These are phyloP conservation scores for Metschnikowia amazonensis DNA, from an alignment of 805 yeast species.

Conservation along the genomic window DNA sequence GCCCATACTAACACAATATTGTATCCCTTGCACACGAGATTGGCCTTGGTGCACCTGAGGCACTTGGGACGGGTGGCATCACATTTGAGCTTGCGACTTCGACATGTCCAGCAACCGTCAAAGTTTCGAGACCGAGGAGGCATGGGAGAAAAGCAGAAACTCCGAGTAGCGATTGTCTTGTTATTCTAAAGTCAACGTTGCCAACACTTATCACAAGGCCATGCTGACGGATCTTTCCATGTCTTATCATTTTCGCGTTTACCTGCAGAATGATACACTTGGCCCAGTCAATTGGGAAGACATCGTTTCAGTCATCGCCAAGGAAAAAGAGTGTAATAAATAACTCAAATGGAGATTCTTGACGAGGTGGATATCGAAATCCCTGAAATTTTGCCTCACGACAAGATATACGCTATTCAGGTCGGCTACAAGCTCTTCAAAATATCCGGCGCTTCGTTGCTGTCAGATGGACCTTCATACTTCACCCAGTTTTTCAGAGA, in stretches of 20 bases:
- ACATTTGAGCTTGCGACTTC: conserved; percentile 51
- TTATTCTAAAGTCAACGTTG: not conserved
- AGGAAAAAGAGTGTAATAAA: not conserved
- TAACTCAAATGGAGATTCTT: conserved; percentile 7
- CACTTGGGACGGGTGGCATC: conserved; percentile 47
- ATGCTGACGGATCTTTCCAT: not conserved
- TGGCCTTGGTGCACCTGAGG: conserved; percentile 43
- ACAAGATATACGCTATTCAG: conserved; percentile 63
- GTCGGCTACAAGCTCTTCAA: conserved; percentile 62
- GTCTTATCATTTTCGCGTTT: conserved; percentile 3
- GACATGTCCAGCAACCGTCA: conserved; percentile 56
- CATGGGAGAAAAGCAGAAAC: conserved; percentile 8
- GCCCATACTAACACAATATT: conserved; percentile 47
- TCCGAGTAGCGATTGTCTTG: not conserved
- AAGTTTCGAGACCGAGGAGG: conserved; percentile 31
- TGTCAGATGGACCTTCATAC: conserved; percentile 84
- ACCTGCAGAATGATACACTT: conserved; percentile 2
- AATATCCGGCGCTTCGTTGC: conserved; percentile 79
- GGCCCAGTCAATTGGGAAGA: not conserved
- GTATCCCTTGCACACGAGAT: conserved; percentile 47
- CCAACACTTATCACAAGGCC: not conserved
- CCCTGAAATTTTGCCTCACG: conserved; percentile 60
- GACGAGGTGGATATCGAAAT: conserved; percentile 41
- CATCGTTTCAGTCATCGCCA: not conserved
- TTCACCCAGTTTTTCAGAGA: conserved; percentile 67